phyloP scores from a whole-genome alignment of 1,284 basidiomycete species.

The Malassezia caprae region DNA sequence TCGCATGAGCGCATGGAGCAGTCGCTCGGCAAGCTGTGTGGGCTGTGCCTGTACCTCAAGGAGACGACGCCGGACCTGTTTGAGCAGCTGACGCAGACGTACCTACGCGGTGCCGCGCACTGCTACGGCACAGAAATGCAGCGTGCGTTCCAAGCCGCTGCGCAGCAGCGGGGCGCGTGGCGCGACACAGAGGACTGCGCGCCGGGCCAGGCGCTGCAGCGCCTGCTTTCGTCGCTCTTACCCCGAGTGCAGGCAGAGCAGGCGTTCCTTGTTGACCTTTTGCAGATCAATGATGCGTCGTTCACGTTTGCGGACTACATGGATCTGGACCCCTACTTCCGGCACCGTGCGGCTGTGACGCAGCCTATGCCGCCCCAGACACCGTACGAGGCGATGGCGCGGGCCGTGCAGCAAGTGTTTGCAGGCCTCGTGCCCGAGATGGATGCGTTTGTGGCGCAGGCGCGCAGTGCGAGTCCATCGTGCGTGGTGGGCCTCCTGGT shows the following conservation, averaged over 20 bases:
- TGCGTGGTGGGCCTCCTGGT: slow-evolving; percentile 76
- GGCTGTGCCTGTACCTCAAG: slow-evolving; percentile 81
- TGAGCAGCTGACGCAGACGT: slow-evolving; percentile 30
- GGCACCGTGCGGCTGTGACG: slow-evolving; percentile 63
- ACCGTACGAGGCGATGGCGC: slow-evolving; percentile 35
- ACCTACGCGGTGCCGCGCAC: slow-evolving; percentile 32
- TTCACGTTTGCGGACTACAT: slow-evolving; percentile 89
- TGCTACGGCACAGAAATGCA: slow-evolving; percentile 36
- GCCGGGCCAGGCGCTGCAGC: slow-evolving; percentile 59
- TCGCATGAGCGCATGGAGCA: slow-evolving; percentile 56
- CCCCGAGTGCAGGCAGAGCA: slow-evolving; percentile 71
- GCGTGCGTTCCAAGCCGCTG: slow-evolving; percentile 25
- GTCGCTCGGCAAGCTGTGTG: slow-evolving; percentile 75
- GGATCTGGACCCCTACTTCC: slow-evolving; percentile 85
- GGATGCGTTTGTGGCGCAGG: slow-evolving; percentile 58
- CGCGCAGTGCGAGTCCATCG: slow-evolving; percentile 51
- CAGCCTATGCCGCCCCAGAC: slow-evolving; percentile 4
- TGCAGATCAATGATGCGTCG: slow-evolving; percentile 72
- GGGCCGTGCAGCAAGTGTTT: slow-evolving; percentile 85
- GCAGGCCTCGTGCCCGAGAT: slow-evolving; percentile 77
- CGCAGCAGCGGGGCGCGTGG: slow-evolving; percentile 19
- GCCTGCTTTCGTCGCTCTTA: slow-evolving; percentile 66
- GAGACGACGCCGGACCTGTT: slow-evolving; percentile 58
- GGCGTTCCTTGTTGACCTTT: slow-evolving; percentile 78
- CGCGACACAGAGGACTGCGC: slow-evolving; percentile 1